Percentiles rank a stretch among this genome's conserved stretches.
Evolutionary conservation across 1,284 basidiomycete genomes (phyloP).

Genomic region (Microbotryum intermedium): DNA sequence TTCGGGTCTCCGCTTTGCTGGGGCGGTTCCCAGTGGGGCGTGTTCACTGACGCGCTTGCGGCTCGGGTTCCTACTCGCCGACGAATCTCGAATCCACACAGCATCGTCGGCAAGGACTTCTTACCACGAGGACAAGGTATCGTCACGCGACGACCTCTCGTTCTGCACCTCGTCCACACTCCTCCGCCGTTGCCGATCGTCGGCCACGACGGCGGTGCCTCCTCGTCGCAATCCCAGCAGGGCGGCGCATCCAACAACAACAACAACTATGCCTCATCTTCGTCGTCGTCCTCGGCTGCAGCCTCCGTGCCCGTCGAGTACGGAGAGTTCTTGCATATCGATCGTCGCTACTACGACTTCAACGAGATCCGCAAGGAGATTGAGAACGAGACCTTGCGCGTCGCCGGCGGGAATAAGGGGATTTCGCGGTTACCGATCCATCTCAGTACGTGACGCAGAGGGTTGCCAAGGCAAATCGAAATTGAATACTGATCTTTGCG

Average conservation of each 20-base stretch:
- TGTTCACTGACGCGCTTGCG: conserved; percentile 61
- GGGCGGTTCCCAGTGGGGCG: conserved; percentile 36
- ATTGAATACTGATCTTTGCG: background rate
- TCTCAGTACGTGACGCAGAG: conserved; percentile 11
- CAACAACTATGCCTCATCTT: conserved; percentile 1
- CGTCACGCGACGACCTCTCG: conserved; percentile 86
- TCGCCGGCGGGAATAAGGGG: conserved; percentile 98
- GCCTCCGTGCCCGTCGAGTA: conserved; percentile 49
- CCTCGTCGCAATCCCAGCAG: conserved; percentile 31
- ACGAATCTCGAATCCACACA: conserved; percentile 55
- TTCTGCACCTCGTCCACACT: conserved; percentile 84
- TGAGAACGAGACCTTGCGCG: conserved; percentile 93
- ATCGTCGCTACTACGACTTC: conserved; percentile 93
- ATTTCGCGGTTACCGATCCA: conserved; percentile 86
- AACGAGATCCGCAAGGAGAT: conserved; percentile 91
- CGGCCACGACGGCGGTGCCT: conserved; percentile 2
- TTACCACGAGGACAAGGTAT: conserved; percentile 81
- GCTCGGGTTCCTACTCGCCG: conserved; percentile 69
- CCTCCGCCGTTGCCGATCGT: conserved; percentile 36
- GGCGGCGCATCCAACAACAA: conserved; percentile 43
- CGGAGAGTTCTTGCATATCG: conserved; percentile 93
- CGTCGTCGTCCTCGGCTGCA: conserved; percentile 1
- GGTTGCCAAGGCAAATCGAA: background rate
- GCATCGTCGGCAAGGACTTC: conserved; percentile 91
- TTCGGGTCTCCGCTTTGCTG: background rate